Conservation (phyloP, 2,329 filamentous ascomycete genomes). For the Emericellopsis atlantica region DNA sequence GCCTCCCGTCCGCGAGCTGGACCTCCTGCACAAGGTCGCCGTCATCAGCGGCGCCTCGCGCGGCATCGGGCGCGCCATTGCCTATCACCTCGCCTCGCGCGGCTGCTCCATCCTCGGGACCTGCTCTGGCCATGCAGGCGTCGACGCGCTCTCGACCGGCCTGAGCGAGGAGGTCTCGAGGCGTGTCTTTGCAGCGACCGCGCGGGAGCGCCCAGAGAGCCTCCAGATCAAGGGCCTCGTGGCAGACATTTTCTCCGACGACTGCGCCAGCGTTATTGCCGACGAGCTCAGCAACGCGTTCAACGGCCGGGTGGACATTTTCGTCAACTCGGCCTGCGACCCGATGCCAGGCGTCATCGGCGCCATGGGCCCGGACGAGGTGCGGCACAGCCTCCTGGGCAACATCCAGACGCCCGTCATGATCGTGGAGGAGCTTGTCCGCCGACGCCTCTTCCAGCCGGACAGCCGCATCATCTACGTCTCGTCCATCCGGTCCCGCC, state of each 20-base stretch:
- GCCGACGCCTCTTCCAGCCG: slow-evolving; percentile 14
- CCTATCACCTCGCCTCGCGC: slow-evolving; percentile 12
- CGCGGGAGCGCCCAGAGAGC: no score
- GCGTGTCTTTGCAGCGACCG: slow-evolving; percentile 4
- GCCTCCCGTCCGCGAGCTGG: neutral
- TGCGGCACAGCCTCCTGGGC: slow-evolving; percentile 17
- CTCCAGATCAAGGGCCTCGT: slow-evolving; percentile 13
- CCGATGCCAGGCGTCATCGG: slow-evolving; percentile 9
- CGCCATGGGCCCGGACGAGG: slow-evolving; percentile 10
- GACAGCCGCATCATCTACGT: slow-evolving; percentile 21
- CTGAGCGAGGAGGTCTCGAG: slow-evolving; percentile 10
- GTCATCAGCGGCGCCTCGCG: neutral
- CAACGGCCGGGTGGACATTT: slow-evolving; percentile 15
- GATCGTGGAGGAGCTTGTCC: slow-evolving; percentile 20
- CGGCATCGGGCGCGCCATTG: slow-evolving; percentile 12
- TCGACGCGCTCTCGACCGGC: slow-evolving; percentile 1
- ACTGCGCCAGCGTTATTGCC: slow-evolving; percentile 14
- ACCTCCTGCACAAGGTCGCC: neutral
- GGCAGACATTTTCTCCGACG: slow-evolving; percentile 14
- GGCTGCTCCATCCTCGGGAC: slow-evolving; percentile 19
- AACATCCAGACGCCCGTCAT: slow-evolving; percentile 20
- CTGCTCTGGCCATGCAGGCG: slow-evolving; percentile 7
- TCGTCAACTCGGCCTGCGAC: slow-evolving; percentile 18
- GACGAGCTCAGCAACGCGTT: slow-evolving; percentile 11
- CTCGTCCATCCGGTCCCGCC: slow-evolving; percentile 16